Evolutionary conservation across 768 basidiomycete species (phyloP).

Genomic region (Russula sp.): DNA sequence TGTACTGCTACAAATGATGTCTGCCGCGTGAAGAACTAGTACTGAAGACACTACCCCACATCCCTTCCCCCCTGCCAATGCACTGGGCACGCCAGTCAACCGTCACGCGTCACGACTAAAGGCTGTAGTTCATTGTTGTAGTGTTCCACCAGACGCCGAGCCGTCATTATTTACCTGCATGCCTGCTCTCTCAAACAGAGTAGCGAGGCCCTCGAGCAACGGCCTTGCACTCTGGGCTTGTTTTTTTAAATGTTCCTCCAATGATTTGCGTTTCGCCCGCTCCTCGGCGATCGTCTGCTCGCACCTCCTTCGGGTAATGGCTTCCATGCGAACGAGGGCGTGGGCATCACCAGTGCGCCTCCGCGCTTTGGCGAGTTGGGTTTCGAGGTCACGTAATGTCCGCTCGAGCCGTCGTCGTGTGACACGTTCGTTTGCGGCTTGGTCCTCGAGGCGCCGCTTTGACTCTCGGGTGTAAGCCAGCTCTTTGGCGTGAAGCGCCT

Average conservation of each 20-base stretch:
- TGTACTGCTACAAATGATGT: too few relatives aligned
- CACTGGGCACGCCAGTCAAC: neutral
- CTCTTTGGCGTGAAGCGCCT: constrained; percentile 25
- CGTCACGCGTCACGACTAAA: neutral
- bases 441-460: constrained; percentile 42
- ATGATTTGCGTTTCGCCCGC: constrained; percentile 2
- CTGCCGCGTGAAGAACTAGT: too few relatives aligned
- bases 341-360: constrained; percentile 4
- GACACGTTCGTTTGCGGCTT: constrained; percentile 22
- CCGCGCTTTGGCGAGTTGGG: constrained; percentile 5
- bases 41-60: too few relatives aligned
- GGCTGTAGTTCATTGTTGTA: neutral
- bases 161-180: neutral
- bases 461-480: constrained; percentile 30
- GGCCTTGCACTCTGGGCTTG: constrained; percentile 8
- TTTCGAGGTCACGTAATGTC: constrained; percentile 11
- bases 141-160: neutral
- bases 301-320: constrained; percentile 4
- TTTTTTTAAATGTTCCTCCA: constrained; percentile 5
- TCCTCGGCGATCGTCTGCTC: constrained; percentile 10
- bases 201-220: constrained; percentile 10
- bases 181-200: constrained; percentile 5
- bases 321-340: constrained; percentile 8
- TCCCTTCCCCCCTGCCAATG: neutral
- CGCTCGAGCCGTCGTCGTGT: constrained; percentile 24